Base-by-base conservation (phyloP, 1,139 yeast genomes). In the Nakaseomyces bracarensis region DNA sequence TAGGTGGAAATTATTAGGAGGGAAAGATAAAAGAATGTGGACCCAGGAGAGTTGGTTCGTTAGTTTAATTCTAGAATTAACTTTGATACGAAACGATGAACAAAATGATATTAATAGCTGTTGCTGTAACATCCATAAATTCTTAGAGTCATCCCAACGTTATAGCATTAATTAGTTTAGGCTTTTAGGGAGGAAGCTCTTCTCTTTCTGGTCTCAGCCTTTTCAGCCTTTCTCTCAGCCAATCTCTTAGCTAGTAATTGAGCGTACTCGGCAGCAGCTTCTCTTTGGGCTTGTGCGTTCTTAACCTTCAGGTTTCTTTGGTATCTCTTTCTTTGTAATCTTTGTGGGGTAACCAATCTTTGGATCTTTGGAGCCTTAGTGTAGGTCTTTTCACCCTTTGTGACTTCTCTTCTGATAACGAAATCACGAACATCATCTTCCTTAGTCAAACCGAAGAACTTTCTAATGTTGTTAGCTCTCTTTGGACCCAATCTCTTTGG, bases 321-420 rank as follows among this genome's bases (percentile, higher is more conserved):
- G 69, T 86, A 91, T 79, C 97, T 85, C 95, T 91, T 91, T 82
- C 96, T 91, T 80, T 89, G 97, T 72, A 91, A 81, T 68, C 87
- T 82, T 78, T 89, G 96, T 71, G 98, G 98, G 66, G 98, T 91
- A 61, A 91, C 95, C 68, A 91, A 83, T 77, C 98, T 87, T 79
- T 91, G 98, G 76, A 91, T 89, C 85, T 86, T 91, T 77, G 98
- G 98, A 67, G 98, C 97, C 84, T 91, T 91, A 74, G 97, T 84
- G 91, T 84, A 91, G 68, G 87, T 81, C 83, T 85, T 87, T 68
- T 89, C 97, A 75, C 95, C 95, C 84, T 91, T 91, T 74, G 80
- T 79, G 63, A 91, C 81, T 72, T 89, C 96, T 77, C 98, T 93
- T 79, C 97, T 93, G 68, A 91, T 83, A 64, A 91, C 98, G 72